These are phyloP conservation scores for Forsythia viridissima DNA, from an alignment of 257 asterid species.

Conservation along the genomic window DNA sequence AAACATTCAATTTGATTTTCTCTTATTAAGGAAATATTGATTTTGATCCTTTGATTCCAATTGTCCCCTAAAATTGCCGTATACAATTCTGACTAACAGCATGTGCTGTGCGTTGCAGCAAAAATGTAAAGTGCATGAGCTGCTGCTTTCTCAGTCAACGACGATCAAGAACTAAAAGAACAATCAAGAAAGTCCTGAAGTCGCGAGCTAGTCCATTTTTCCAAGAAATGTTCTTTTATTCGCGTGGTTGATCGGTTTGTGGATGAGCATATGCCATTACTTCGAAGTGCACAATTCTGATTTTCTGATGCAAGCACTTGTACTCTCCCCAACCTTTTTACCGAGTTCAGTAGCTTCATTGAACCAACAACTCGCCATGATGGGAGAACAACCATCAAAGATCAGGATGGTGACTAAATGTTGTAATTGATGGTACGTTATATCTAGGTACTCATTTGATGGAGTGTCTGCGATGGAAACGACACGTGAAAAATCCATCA, in stretches of 20 bases:
- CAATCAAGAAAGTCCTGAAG: slow-evolving; percentile 40
- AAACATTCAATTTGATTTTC: too few species aligned
- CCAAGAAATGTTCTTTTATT: background rate
- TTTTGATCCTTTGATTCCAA: background rate
- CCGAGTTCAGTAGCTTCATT: too few species aligned
- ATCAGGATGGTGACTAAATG: background rate
- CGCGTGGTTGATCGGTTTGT: background rate
- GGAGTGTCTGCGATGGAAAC: background rate
- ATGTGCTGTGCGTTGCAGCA: slow-evolving; percentile 21
- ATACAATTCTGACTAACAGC: slow-evolving; percentile 4
- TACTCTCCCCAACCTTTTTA: background rate
- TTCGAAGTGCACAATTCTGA: background rate
- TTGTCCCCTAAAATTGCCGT: slow-evolving; percentile 7
- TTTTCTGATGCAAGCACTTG: background rate
- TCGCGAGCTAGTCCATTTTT: slow-evolving; percentile 9
- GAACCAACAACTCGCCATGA: background rate
- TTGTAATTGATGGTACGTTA: background rate
- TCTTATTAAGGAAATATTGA: too few species aligned
- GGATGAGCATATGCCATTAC: background rate
- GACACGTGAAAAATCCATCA: too few species aligned
- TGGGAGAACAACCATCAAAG: background rate
- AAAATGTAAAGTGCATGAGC: slow-evolving; percentile 67
- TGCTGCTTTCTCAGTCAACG: slow-evolving; percentile 62
- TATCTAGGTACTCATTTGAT: background rate
- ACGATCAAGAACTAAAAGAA: slow-evolving; percentile 41